phyloP scores from a whole-genome alignment of 345 rosid species.

The Camelina hispida region DNA sequence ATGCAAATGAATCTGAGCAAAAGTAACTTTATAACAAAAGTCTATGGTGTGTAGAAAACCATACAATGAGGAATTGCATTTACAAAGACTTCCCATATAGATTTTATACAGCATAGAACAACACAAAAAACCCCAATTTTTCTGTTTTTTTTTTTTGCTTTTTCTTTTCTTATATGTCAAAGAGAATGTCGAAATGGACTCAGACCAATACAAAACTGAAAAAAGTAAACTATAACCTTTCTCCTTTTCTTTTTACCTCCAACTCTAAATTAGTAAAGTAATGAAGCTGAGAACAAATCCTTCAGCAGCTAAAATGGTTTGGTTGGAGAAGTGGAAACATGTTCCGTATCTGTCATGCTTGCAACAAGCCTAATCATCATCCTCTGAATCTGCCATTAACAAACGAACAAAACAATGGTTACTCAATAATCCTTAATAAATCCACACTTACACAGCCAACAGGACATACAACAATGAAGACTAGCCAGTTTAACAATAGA shows the following conservation, averaged over 20 bases:
- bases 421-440: background rate
- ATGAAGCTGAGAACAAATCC: constrained; percentile 30
- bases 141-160: background rate
- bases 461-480: constrained; percentile 3
- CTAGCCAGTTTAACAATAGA: background rate
- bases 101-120: constrained; percentile 40
- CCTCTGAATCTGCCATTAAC: constrained; percentile 82
- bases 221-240: constrained; percentile 27
- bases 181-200: constrained; percentile 22
- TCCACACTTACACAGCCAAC: constrained; percentile 21
- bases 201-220: constrained; percentile 31
- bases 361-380: constrained; percentile 68
- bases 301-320: constrained; percentile 29
- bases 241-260: constrained; percentile 26
- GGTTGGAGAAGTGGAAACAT: constrained; percentile 43
- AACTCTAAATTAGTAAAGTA: constrained; percentile 33
- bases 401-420: background rate
- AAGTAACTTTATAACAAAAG: background rate
- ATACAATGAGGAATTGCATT: constrained; percentile 42
- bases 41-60: background rate
- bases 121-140: constrained; percentile 24
- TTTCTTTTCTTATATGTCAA: constrained; percentile 20
- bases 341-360: constrained; percentile 33
- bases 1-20: background rate
- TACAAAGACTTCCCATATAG: constrained; percentile 41